Evolutionary conservation across 2,329 filamentous ascomycete genomes (phyloP), one percentile per base, ranked within the genome.

Genomic region (Gnomoniopsis smithogilvyi): DNA sequence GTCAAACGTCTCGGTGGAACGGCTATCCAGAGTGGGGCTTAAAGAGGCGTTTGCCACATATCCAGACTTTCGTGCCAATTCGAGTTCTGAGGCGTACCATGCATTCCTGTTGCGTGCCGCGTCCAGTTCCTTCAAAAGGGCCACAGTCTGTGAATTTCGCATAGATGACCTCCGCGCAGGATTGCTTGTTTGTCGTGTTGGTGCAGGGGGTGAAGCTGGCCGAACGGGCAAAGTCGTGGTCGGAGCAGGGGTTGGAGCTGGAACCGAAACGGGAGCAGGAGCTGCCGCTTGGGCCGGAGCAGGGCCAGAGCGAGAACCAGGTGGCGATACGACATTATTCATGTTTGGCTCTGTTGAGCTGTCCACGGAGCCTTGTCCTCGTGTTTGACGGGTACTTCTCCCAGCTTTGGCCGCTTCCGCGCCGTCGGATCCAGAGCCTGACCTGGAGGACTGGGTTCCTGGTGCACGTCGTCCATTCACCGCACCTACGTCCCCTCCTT

Each of bases 71-170:
- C 90, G 87, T 7, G 95, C 96, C 63, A 99, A 79, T 59, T 96
- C 92, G 49, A 99, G 80, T 74, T 99, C 95, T 0, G 94, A 97
- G 8, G 92, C 92, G 73, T 96, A 97, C 95, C 95, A 99, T 0
- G 94, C 94, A 74, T 96, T 98, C 54, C 90, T 86, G 68, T 89
- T 95, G 67, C 91, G 91, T 3, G 88, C 83, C 10, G 86, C 81
- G 70, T 99, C 94, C 2, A 99, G 80, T 70, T 99, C 95, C 70
- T 95, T 94, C 15, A 91, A 80, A 14, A 97, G 73, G 0, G 90
- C 87, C 63, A 91, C 89, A 1, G 89, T 88, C 65, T 89, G 86
- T 8, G 84, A 80, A 68, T 86, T 82, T 70, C 83, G 72, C 64
- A 82, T 76, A 60, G 89, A 81, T 61, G 88, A 77, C 71, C 86